Base-by-base conservation (phyloP, 768 basidiomycete genomes). In the Tylopilus subfusipes region DNA sequence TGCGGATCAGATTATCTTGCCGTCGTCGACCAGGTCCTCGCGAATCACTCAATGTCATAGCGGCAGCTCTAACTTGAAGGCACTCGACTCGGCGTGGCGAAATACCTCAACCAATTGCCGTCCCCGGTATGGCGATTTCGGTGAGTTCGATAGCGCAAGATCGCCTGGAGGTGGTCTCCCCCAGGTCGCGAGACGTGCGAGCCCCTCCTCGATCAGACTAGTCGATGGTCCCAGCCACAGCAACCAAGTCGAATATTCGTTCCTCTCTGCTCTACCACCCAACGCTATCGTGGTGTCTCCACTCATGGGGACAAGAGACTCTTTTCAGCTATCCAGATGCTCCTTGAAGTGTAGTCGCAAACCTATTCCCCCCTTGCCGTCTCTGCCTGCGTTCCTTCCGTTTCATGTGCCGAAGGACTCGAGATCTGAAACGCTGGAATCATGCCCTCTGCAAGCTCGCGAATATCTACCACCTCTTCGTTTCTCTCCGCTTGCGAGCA, bases 201-300 rank as follows among this genome's bases (percentile, higher is more conserved):
- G 62, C 30, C 58, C 57, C 13, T 63, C 33, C 5, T 72, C 69
- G 25, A 56, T 72, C 45, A 48, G 70, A 45, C 25, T 72, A 12
- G 61, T 72, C 42, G 48, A 59, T 19, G 50, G 55, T 10, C 50
- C 55, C 3, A 43, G 50, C 18, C 38, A 56, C 10, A 54, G 57
- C 53, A 50, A 42, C 29, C 62, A 54, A 25, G 59, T 62, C 9
- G 53, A 56, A 6, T 70, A 53, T 12, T 31, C 59, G 45, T 72
- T 70, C 36, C 60, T 70, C 10, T 61, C 65, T 5, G 62, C 58
- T 9, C 38, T 50, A 24, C 68, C 68, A 0, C 68, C 63, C 29
- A 19, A 52, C n/a, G 50, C 54, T 18, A 4, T 46, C 50, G 11
- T 40, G 13, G 19, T n/a, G 1, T 68, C 70, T 12, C 68, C 68